Evolutionary conservation across 2,329 filamentous ascomycete genomes (phyloP).

Genomic region (Penicillium expansum): DNA sequence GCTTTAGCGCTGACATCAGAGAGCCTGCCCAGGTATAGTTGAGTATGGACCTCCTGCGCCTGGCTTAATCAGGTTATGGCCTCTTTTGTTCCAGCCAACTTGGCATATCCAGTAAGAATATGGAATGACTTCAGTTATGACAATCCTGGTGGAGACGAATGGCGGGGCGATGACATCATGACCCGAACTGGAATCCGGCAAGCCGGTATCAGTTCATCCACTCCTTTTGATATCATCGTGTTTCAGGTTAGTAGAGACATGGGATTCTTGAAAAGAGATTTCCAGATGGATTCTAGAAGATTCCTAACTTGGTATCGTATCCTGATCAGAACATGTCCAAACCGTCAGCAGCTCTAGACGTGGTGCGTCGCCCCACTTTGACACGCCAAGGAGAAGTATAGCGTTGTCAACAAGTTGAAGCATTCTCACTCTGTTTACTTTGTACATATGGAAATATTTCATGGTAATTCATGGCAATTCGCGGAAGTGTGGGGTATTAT

Average conservation of each 20-base stretch:
- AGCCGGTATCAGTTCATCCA: not conserved
- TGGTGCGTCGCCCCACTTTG: not conserved
- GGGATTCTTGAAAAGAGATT: no score
- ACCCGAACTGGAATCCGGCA: conserved; percentile 1
- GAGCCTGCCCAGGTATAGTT: not conserved
- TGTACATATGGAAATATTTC: no score
- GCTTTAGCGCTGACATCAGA: conserved; percentile 1
- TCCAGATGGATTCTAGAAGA: not conserved
- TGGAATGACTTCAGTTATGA: not conserved
- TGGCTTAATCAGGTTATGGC: conserved; percentile 3
- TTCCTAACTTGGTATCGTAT: not conserved
- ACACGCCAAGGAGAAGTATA: not conserved
- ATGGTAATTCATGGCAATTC: no score
- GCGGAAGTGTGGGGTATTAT: not conserved
- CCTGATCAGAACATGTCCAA: not conserved
- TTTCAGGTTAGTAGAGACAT: not conserved
- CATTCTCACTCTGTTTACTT: no score
- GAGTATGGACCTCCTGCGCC: not conserved
- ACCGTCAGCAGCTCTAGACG: not conserved
- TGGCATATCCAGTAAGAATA: not conserved
- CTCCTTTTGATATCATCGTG: not conserved
- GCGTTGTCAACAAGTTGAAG: not conserved
- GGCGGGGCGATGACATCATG: conserved; percentile 20
- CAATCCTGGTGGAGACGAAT: not conserved
- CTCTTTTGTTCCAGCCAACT: not conserved